Evolutionary conservation across 139 green algal genomes (phyloP).

Genomic region (Picochlorum sp.): DNA sequence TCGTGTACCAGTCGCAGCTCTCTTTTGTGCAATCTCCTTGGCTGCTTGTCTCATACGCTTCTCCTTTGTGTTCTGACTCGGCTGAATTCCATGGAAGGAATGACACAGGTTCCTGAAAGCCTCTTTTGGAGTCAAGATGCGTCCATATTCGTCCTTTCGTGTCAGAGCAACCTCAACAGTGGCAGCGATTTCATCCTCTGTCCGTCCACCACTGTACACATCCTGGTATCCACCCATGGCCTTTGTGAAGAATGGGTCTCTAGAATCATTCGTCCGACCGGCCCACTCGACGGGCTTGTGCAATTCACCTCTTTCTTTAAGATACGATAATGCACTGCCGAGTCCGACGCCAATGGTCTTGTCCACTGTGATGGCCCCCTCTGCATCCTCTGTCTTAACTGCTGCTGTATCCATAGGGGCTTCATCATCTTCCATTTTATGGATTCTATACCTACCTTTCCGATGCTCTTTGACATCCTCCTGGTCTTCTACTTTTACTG

Average conservation of each 20-base stretch:
- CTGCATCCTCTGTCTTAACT: background rate
- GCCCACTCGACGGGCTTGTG: conserved; percentile 60
- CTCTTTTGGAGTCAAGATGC: conserved; percentile 92
- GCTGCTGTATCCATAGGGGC: background rate
- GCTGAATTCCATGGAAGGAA: conserved; percentile 84
- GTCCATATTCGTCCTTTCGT: conserved; percentile 79
- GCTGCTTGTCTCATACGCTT: conserved; percentile 62
- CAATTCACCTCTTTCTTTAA: conserved; percentile 77
- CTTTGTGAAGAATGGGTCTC: conserved; percentile 8
- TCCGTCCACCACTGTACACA: conserved; percentile 54
- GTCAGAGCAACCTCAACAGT: conserved; percentile 76
- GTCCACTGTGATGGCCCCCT: background rate
- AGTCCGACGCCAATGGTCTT: conserved; percentile 42
- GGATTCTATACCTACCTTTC: conserved; percentile 9
- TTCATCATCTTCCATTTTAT: conserved; percentile 1
- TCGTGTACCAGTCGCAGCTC: conserved; percentile 28
- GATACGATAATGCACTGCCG: conserved; percentile 56
- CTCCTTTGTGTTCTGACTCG: conserved; percentile 76
- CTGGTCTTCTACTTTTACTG: background rate
- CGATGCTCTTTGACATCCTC: conserved; percentile 21
- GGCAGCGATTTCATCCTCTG: conserved; percentile 39
- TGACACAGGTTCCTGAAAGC: conserved; percentile 81
- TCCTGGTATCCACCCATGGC: conserved; percentile 35
- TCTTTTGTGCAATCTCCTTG: conserved; percentile 58
- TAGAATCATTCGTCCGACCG: conserved; percentile 84